Evolutionary conservation across 225 moss, liverwort and hornwort genomes (phyloP), one percentile per base, ranked within the genome.

Genomic region (Asterella californica): DNA sequence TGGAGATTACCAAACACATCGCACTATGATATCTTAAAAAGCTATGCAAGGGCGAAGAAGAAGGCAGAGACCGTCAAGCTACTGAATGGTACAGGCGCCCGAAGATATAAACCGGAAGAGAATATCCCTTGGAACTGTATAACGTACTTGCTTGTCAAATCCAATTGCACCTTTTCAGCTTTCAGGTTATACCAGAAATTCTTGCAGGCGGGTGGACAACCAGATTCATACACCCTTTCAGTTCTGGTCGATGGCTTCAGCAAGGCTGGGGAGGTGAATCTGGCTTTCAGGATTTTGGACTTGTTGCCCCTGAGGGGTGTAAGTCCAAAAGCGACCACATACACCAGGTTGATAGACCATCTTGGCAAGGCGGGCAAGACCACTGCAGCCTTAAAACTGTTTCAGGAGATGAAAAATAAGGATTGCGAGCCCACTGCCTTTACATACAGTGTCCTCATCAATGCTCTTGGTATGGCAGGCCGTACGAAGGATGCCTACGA

Each of bases 351-450:
- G 79, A 91, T 94, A 66, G 87, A 88, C 75, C 86, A 84, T 75
- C 89, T 92, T 42, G 88, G 91, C 10, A 94, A 94, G 78, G 83
- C 87, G 47, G 89, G 91, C 64, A 91, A 90, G 81, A 85, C 85
- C 69, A 82, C 85, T 78, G 89, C 79, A 48, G 94, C 94, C 18
- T 78, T 88, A 65, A 87, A 85, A 64, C 55, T 94, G 22, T 94
- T 90, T 55, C 78, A 74, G 61, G 76, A 87, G 50, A 92, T 94
- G 92, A 92, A 88, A 81, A 69, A 52, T 29, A 87, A 83, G 69
- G 90, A 86, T 49, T 87, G 87, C 62, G 67, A 49, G 47, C 87
- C 87, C 61, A 85, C 78, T 76, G 75, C 83, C 54, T 77, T 82
- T 42, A 88, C 87, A 14, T 85, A 88, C 33, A 88, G 87, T 69